These are phyloP conservation scores for Daldinia decipiens DNA, from an alignment of 495 filamentous ascomycete species.

Conservation along the genomic window DNA sequence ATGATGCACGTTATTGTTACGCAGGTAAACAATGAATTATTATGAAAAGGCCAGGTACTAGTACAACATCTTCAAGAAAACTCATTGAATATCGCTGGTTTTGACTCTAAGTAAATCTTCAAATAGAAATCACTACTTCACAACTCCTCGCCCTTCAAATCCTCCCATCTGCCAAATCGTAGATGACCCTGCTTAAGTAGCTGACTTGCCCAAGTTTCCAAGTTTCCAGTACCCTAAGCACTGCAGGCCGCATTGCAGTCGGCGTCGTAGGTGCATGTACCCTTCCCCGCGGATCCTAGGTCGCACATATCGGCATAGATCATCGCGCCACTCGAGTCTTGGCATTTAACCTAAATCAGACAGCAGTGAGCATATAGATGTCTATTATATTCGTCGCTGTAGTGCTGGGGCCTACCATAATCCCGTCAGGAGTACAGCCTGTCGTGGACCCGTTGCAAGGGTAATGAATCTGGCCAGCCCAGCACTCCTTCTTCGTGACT, in stretches of 20 bases:
- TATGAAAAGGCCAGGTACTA: background rate
- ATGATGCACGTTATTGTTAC: too few species aligned
- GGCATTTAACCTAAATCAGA: constrained; percentile 28
- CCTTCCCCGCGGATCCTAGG: background rate
- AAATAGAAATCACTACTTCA: too few species aligned
- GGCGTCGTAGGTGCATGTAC: constrained; percentile 30
- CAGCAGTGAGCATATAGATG: background rate
- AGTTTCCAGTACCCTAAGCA: background rate
- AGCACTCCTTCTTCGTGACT: constrained; percentile 16
- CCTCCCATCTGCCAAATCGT: background rate
- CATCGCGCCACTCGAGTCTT: constrained; percentile 16
- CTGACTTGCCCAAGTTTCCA: background rate
- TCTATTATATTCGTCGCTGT: background rate
- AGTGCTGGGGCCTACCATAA: constrained; percentile 21
- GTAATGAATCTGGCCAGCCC: constrained; percentile 28
- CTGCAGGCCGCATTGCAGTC: constrained; percentile 29
- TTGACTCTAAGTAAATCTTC: background rate
- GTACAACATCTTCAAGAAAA: background rate
- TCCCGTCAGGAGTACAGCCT: constrained; percentile 33
- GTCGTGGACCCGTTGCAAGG: constrained; percentile 21
- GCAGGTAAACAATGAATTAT: background rate
- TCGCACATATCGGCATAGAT: constrained; percentile 25
- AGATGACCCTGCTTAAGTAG: background rate
- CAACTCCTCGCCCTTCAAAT: background rate
- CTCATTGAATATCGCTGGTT: background rate